Base-by-base conservation (phyloP, 1,284 basidiomycete genomes). In the Sphaerobolus stellatus region DNA sequence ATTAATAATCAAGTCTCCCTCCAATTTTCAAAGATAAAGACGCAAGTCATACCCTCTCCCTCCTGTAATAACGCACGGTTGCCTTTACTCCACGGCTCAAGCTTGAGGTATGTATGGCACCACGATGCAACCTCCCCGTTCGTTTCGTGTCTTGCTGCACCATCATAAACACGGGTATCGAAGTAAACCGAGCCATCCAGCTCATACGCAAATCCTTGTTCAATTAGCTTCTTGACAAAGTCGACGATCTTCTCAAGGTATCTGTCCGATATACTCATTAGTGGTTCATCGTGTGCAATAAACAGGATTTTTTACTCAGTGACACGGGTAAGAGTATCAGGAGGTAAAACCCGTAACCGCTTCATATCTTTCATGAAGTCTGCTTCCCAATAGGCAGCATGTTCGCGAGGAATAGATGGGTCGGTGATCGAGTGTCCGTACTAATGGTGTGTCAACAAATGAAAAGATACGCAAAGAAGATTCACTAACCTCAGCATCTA, bases 131-230 rank as follows among this genome's bases (percentile, higher is more conserved):
- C 22, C 18, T 54, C 47, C n/a, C 47, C 53, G 3, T 31, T 31
- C 7, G 11, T 28, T 13, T 29, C 43, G 62, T 90, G 86, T 61
- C 82, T 74, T 40, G 82, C 74, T 27, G 80, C 81, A 16, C 82
- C 82, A 69, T 98, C 94, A 64, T 99, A 99, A 47, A 84, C 81
- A 56, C 75, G 75, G 0, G 94, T 97, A 71, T 99, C 93, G 65
- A 99, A 99, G 76, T 97, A 99, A 13, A 99, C 88, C 67, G 87
- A 93, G n/a, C 93, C 94, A 60, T 90, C 89, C 5, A 82, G 80
- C 61, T 85, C 90, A 69, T 99, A 99, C 4, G 84, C 97, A 66
- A 87, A 98, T 0, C 95, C 96, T 58, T 96, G 95, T 56, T 82
- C 73, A 59, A 97, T 78, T 66, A 99, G 94, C 45, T 81, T 77